phyloP scores from a whole-genome alignment of 306 rosid species.

The Gillenia trifoliata region DNA sequence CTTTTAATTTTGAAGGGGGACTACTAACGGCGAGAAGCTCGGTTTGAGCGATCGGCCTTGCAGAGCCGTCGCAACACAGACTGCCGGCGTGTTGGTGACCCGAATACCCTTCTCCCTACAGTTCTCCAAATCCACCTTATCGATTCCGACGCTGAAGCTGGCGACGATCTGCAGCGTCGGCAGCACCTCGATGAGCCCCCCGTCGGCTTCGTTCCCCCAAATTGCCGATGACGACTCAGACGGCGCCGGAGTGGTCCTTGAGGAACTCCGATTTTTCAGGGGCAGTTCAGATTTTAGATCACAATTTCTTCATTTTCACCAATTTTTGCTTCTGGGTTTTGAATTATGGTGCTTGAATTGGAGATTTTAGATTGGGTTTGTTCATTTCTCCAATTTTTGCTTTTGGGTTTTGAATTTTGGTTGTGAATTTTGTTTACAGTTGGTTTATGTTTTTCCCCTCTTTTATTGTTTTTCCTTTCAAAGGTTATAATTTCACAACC shows the following conservation, averaged over 20 bases:
- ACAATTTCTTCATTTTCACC: too few species aligned
- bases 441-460: too few species aligned
- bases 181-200: slow-evolving; percentile 42
- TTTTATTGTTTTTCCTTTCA: too few species aligned
- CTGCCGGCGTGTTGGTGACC: slow-evolving; percentile 75
- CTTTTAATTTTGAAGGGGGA: too few species aligned
- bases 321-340: too few species aligned
- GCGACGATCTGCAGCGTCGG: slow-evolving; percentile 70
- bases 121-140: slow-evolving; percentile 46
- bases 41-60: slow-evolving; percentile 58
- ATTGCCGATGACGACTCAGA: slow-evolving; percentile 58
- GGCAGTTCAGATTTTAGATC: slow-evolving; percentile 36
- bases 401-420: background rate
- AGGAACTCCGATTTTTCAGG: slow-evolving; percentile 34
- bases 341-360: slow-evolving; percentile 63
- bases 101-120: slow-evolving; percentile 64
- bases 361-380: background rate
- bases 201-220: slow-evolving; percentile 43
- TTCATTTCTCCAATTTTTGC: background rate
- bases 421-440: background rate
- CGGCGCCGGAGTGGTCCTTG: slow-evolving; percentile 31
- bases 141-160: slow-evolving; percentile 69
- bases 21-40: too few species aligned
- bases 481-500: too few species aligned
- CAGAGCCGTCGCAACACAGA: slow-evolving; percentile 56